Base-by-base conservation (phyloP, 257 asterid genomes). In the Capsicum pubescens region DNA sequence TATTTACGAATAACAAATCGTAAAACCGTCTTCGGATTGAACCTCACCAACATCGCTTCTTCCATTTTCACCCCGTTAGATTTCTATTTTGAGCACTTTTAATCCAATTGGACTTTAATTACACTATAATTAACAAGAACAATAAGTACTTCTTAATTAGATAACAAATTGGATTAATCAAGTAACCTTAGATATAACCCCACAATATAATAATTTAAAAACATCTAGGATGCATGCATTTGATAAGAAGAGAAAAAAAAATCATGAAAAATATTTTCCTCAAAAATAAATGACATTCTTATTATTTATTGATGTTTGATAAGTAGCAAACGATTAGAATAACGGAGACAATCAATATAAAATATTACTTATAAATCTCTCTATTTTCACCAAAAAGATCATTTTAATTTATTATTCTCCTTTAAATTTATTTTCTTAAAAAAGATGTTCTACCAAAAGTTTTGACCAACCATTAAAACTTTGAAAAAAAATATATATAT, bases 1-100 rank as follows among this genome's bases (percentile, higher is more conserved):
- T 82, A 64, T 92, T 94, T 93, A 94, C 91, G 17, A 19, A 7
- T 26, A 32, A 14, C 5, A 1, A 7, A 19, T 13, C 39, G 89
- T 93, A 94, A 93, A 89, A 87, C 67, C 90, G 93, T 92, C 97
- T 88, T 94, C 97, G 85, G 94, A 94, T 94, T 94, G 98, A 94
- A 93, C 98, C 97, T 87, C 97, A 93, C 98, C 98, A 94, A 94
- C 72, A 94, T 93, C 97, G 94, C 97, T 88, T 84, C 83, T 58
- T 68, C 77, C 77, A 66, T 32, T 66, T 32, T 32, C 32, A 63
- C 42, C 69, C 42, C 39, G 11, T 21, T 14, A 63, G 16, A 63
- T 63, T 63, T 63, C 39, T 63, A 15, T 21, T 63, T 6, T 21
- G 69, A 63, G 21, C 42, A 63, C 39, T 10, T 63, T 10, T 21